A percentile compares a stretch with the other conserved stretches of the same genome.
These are phyloP conservation scores for Inga oerstediana DNA, from an alignment of 306 rosid species.

Conservation along the genomic window DNA sequence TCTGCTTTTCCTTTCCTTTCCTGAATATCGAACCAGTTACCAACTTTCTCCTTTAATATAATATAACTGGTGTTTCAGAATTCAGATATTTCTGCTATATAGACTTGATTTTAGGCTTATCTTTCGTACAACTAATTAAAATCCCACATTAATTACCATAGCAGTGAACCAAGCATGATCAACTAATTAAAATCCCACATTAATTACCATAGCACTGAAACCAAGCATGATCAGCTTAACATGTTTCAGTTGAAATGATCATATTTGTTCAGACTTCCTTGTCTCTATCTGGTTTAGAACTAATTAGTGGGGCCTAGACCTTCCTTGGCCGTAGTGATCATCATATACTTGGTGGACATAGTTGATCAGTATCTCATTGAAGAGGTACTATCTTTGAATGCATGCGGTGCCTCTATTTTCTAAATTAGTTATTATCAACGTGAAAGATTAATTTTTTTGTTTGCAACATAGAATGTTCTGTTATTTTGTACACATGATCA, in stretches of 20 bases:
- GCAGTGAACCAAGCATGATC: background rate
- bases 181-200: background rate
- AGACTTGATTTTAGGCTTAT: background rate
- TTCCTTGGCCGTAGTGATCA: background rate
- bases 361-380: background rate
- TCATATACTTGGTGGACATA: constrained; percentile 10
- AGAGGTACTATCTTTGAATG: background rate
- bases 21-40: background rate
- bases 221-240: background rate
- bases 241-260: constrained; percentile 3
- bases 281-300: background rate
- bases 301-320: constrained; percentile 1
- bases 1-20: background rate
- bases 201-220: background rate
- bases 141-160: background rate
- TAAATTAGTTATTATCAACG: background rate
- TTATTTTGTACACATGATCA: background rate
- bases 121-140: background rate
- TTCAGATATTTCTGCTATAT: constrained; percentile 4
- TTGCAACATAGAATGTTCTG: background rate
- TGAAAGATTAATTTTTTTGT: background rate
- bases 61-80: background rate
- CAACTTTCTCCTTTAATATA: background rate
- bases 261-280: constrained; percentile 5
- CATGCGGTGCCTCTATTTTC: background rate